A percentile compares a stretch with the other conserved stretches of the same genome.
Evolutionary conservation across 805 yeast species (phyloP).

Genomic region (Yamadazyma olivae): DNA sequence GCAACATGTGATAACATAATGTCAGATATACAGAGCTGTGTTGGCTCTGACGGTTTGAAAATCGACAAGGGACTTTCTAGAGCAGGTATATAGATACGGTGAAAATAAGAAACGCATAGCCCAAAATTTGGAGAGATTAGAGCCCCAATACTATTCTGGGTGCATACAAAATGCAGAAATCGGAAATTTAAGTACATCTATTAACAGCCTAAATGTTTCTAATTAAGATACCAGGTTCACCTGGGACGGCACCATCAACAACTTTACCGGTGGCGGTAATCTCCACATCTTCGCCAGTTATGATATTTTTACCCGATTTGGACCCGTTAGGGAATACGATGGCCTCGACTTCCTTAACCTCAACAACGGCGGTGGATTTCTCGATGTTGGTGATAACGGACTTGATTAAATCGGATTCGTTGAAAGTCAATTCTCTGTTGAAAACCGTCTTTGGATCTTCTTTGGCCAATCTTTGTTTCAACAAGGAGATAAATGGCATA

Average conservation of each 20-base stretch:
- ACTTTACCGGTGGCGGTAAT: slow-evolving; percentile 64
- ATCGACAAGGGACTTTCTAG: too few relatives aligned
- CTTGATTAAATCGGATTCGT: slow-evolving; percentile 68
- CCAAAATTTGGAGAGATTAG: too few relatives aligned
- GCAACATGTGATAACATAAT: too few relatives aligned
- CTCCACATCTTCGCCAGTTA: slow-evolving; percentile 68
- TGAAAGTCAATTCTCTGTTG: slow-evolving; percentile 82
- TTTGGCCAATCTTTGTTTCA: slow-evolving; percentile 73
- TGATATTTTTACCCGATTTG: slow-evolving; percentile 57
- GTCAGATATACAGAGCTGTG: too few relatives aligned
- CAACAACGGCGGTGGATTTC: slow-evolving; percentile 58
- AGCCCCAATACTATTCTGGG: too few relatives aligned
- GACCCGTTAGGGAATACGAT: slow-evolving; percentile 64
- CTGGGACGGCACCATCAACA: slow-evolving; percentile 85
- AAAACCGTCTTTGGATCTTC: slow-evolving; percentile 79
- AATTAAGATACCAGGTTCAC: slow-evolving; percentile 83
- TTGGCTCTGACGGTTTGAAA: too few relatives aligned
- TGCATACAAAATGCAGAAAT: too few relatives aligned
- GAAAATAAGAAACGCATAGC: too few relatives aligned
- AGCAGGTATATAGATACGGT: too few relatives aligned
- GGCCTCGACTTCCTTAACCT: slow-evolving; percentile 55
- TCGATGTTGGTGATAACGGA: slow-evolving; percentile 53
- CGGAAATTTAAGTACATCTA: too few relatives aligned
- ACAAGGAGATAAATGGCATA: slow-evolving; percentile 89
- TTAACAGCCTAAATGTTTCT: slow-evolving; percentile 56